phyloP scores from a whole-genome alignment of 1,139 yeast genomes.

The Taiozyma sp. region DNA sequence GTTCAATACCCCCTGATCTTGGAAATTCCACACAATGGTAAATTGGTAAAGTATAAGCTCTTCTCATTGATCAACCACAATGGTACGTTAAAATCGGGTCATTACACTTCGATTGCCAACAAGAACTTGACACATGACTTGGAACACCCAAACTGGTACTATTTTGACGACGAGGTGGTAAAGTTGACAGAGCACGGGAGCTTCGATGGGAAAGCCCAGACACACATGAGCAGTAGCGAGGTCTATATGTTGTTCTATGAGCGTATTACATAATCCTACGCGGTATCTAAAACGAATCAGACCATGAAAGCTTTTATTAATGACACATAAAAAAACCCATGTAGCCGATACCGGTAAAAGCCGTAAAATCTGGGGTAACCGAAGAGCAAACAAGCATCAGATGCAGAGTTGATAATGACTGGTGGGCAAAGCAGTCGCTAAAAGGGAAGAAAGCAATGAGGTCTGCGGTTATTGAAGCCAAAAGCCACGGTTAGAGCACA shows the following conservation, averaged over 20 bases:
- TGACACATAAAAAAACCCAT: background rate
- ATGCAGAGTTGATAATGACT: no score
- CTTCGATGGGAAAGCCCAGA: conserved; percentile 33
- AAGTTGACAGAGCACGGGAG: conserved; percentile 47
- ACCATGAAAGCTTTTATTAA: background rate
- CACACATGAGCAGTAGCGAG: conserved; percentile 44
- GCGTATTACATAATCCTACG: conserved; percentile 9
- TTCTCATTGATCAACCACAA: conserved; percentile 65
- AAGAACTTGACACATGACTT: conserved; percentile 35
- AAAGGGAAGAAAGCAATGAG: no score
- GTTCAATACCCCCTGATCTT: conserved; percentile 53
- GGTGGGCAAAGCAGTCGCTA: no score
- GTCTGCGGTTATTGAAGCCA: no score
- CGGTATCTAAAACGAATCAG: background rate
- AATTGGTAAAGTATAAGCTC: conserved; percentile 44
- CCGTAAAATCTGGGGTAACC: conserved; percentile 2
- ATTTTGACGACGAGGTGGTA: conserved; percentile 67
- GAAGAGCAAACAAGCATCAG: background rate
- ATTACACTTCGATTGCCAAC: conserved; percentile 64
- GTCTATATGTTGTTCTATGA: conserved; percentile 75
- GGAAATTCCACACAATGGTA: conserved; percentile 39
- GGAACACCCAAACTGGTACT: conserved; percentile 51
- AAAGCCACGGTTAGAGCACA: no score
- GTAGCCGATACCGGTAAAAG: background rate
- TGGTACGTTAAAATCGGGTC: conserved; percentile 71